Conservation (phyloP, 176 grass and related monocot species). For the Eleusine indica region DNA sequence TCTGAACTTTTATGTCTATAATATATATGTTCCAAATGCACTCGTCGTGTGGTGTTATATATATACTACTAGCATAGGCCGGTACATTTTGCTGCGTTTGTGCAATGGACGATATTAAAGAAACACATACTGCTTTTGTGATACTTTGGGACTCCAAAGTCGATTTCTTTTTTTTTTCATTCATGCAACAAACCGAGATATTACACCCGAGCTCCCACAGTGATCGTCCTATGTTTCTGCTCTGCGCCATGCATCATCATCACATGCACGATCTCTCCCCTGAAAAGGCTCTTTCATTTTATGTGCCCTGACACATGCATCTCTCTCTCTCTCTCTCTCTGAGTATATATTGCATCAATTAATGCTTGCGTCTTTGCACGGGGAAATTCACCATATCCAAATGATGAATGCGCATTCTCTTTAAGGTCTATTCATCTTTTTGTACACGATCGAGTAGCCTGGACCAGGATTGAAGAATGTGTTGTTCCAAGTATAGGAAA, state of each 20-base stretch:
- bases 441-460: background rate
- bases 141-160: background rate
- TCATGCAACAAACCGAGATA: conserved; percentile 22
- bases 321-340: conserved; percentile 10
- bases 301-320: conserved; percentile 10
- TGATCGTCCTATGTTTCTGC: background rate
- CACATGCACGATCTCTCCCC: conserved; percentile 1
- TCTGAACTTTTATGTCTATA: background rate
- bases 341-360: background rate
- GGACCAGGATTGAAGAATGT: background rate
- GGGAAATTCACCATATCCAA: background rate
- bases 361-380: conserved; percentile 13
- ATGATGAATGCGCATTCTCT: conserved; percentile 9
- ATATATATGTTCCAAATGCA: background rate
- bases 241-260: conserved; percentile 13
- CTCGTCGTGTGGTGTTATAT: background rate
- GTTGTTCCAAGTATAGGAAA: background rate
- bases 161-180: background rate
- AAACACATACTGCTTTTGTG: conserved; percentile 6
- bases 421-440: conserved; percentile 28
- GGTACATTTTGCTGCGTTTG: conserved; percentile 1
- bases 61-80: background rate
- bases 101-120: conserved; percentile 6
- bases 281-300: conserved; percentile 40
- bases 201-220: conserved; percentile 3